These are phyloP conservation scores for Zoysia japonica DNA, from an alignment of 176 grass and related monocot species.

Conservation along the genomic window DNA sequence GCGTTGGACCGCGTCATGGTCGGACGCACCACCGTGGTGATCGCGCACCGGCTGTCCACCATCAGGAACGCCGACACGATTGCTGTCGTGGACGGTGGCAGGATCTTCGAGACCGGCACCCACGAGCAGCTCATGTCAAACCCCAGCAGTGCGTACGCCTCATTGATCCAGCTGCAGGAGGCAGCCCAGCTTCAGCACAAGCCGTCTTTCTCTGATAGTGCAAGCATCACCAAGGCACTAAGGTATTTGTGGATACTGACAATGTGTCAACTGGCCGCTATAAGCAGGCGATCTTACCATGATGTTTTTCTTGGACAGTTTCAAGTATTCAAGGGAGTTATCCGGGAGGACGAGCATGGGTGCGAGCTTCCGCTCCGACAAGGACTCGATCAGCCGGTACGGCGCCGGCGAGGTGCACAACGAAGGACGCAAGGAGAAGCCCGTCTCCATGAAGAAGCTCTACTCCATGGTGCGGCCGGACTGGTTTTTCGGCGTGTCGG, in stretches of 20 bases:
- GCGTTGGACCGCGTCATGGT: slow-evolving; percentile 95
- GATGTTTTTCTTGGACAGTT: slow-evolving; percentile 30
- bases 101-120: slow-evolving; percentile 84
- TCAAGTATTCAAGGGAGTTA: slow-evolving; percentile 77
- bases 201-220: slow-evolving; percentile 53
- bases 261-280: neutral
- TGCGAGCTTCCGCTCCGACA: slow-evolving; percentile 81
- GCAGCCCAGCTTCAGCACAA: slow-evolving; percentile 60
- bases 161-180: slow-evolving; percentile 77
- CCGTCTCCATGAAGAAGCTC: slow-evolving; percentile 82
- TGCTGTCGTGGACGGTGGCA: slow-evolving; percentile 83
- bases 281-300: neutral
- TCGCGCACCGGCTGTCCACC: slow-evolving; percentile 87
- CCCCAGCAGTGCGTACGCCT: slow-evolving; percentile 59
- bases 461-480: slow-evolving; percentile 83
- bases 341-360: slow-evolving; percentile 77
- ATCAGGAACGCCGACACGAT: slow-evolving; percentile 84
- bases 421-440: slow-evolving; percentile 45
- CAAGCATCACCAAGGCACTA: slow-evolving; percentile 58
- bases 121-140: slow-evolving; percentile 79
- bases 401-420: slow-evolving; percentile 45
- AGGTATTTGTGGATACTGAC: slow-evolving; percentile 37
- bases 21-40: slow-evolving; percentile 84
- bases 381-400: slow-evolving; percentile 71
- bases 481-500: slow-evolving; percentile 78